Evolutionary conservation across 352 stramenopile genomes (phyloP), one percentile per base, ranked within the genome.

Genomic region (Phytophthora pseudosyringae): DNA sequence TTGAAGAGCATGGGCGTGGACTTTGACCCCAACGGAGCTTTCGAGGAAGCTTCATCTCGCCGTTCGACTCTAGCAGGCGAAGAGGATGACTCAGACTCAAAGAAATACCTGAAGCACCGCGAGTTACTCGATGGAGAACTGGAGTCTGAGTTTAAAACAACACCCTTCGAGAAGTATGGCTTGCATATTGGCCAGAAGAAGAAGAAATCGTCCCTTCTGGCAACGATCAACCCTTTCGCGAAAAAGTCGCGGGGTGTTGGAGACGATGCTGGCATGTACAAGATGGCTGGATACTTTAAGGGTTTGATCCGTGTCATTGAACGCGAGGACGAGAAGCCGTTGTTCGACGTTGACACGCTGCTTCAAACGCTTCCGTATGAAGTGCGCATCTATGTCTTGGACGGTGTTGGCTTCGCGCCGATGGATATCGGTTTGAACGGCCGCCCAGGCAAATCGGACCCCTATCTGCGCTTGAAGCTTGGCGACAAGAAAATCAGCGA

Each of bases 221-320:
- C 75, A 11, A 73, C 84, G 25, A 73, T 94, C 10, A 93, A 92
- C 46, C 74, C 80, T 9, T 92, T 91, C 59, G 82, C 78, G 12
- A 93, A 88, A 66, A 94, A 92, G 51, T 59, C 69, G 47, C 35
- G 67, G 7, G 40, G 58, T 18, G n/a, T 76, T 64, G 21, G 56
- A 25, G 68, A 71, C 38, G 82, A 84, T 12, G 75, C 68, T 11
- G 81, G 80, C 4, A 71, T 86, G 32, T 93, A 90, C 73, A 91
- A 93, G 64, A 81, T 89, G 31, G 89, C 89, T 21, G 93, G 90
- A 2, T 81, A 86, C 25, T 97, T 98, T 63, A 98, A 98, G 79
- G 92, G 90, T 16, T 61, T 98, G 35, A 88, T 98, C n/a, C 86
- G 93, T 18, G 76, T 98, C 13, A 88, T 97, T 26, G 75, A 93